Base-by-base conservation (phyloP, 2,329 filamentous ascomycete genomes). In the Aspergillus sp. region DNA sequence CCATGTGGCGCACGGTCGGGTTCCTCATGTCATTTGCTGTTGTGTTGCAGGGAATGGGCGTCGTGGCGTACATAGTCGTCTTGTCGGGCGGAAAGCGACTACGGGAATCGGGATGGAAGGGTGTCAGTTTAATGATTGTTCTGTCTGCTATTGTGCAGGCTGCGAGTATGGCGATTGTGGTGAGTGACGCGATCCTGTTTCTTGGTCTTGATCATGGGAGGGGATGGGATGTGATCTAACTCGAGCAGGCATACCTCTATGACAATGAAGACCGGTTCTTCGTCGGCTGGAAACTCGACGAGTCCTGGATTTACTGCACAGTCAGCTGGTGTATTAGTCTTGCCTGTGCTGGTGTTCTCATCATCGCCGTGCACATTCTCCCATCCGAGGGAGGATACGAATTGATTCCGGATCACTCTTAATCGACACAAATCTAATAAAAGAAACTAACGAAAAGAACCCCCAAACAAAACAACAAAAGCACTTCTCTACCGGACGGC, bases 341-440 rank as follows among this genome's bases (percentile, higher is more conserved):
- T 30, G 48, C 81, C 11, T 75, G 78, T 44, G 73, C 72, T 0
- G 60, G 73, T 10, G 81, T 78, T 9, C 72, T 96, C 42, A 72
- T 78, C 1, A 68, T 81, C 8, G 86, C 87, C 2, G 85, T 84
- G 5, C 80, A 82, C 46, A 66, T 86, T 19, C 72, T 95, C 35
- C 85, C 88, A 1, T 78, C 82, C 0, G 90, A 96, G 63, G 88
- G 86, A 58, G 90, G 88, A 44, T 96, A 95, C 69, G 88, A 95
- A 63, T 78, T 88, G 49, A 88, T 83, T 60, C 81, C 73, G 6
- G 69, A 72, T 41, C 58, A 62, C 31, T 50, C 45, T 3, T 58
- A 30, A 51, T 28, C 2, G 37, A 26, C 5, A 19, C 19, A 19
- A 19, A 19, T 19, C 19, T 19, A 19, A 19, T 19, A 19, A 19